phyloP scores from a whole-genome alignment of 2,329 filamentous ascomycete species.

The Akanthomyces dipterigenus region DNA sequence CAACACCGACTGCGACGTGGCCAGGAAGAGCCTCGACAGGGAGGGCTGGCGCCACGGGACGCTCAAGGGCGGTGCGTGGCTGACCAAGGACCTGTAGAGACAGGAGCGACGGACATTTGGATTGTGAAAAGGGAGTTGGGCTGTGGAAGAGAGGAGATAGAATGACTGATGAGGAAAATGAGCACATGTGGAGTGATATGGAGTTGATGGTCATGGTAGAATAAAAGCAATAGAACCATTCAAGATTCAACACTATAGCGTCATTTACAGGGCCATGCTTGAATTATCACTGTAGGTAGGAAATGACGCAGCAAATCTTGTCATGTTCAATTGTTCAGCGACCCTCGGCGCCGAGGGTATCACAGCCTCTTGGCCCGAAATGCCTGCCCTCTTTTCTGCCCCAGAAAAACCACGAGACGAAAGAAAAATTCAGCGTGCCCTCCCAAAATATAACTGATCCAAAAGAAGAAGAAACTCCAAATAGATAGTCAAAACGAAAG shows the following conservation, averaged over 20 bases:
- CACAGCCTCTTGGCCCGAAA: background rate
- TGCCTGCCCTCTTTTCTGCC: background rate
- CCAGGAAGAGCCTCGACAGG: slow-evolving; percentile 63
- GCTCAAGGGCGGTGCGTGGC: slow-evolving; percentile 32
- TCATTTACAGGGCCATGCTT: background rate
- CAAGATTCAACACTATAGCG: background rate
- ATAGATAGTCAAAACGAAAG: background rate
- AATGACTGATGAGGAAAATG: background rate
- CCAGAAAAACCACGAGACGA: background rate
- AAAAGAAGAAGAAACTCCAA: background rate
- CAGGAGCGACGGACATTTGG: no score
- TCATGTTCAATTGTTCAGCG: slow-evolving; percentile 6
- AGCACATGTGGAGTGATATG: background rate
- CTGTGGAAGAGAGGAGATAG: background rate
- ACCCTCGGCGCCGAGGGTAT: slow-evolving; percentile 2
- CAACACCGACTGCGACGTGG: slow-evolving; percentile 78
- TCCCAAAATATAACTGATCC: slow-evolving; percentile 19
- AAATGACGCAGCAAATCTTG: background rate
- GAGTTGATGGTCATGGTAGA: background rate
- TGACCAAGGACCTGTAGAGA: slow-evolving; percentile 16
- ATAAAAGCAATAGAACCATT: background rate
- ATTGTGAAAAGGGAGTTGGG: no score
- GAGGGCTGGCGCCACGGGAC: slow-evolving; percentile 46
- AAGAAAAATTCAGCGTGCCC: background rate
- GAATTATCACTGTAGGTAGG: no score